A percentile compares a stretch with the other conserved stretches of the same genome.
These are phyloP conservation scores for Clonostachys rosea DNA, from an alignment of 2,329 filamentous ascomycete species.

Conservation along the genomic window DNA sequence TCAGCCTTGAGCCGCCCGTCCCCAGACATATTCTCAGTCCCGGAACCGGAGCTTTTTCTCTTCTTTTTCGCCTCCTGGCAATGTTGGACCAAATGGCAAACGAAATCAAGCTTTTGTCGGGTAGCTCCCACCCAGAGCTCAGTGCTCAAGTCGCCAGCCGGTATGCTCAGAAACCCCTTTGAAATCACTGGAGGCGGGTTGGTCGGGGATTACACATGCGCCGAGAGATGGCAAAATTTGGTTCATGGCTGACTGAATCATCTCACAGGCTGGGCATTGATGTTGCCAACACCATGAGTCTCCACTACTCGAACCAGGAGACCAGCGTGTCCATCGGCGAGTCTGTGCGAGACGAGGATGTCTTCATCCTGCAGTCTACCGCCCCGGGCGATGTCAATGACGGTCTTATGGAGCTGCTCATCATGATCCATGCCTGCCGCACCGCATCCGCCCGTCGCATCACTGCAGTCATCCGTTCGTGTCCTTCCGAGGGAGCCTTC, in stretches of 20 bases:
- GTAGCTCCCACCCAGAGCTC: conserved; percentile 42
- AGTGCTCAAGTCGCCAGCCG: conserved; percentile 38
- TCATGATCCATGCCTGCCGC: conserved; percentile 93
- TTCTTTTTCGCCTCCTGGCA: conserved; percentile 8
- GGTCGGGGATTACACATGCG: not conserved
- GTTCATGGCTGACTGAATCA: not conserved
- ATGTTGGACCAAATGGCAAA: conserved; percentile 43
- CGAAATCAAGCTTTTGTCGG: conserved; percentile 48
- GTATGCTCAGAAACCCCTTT: conserved; percentile 18
- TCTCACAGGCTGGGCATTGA: conserved; percentile 64
- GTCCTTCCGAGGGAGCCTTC: not conserved
- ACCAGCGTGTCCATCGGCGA: conserved; percentile 92
- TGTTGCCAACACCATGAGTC: conserved; percentile 72
- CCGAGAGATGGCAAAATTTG: not conserved
- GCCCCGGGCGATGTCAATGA: conserved; percentile 96
- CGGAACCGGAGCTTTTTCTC: not conserved
- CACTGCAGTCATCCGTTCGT: conserved; percentile 73
- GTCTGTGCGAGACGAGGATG: conserved; percentile 94
- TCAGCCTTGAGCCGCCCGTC: too few relatives aligned
- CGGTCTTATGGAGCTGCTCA: conserved; percentile 94
- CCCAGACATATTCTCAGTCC: too few relatives aligned
- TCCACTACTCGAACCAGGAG: conserved; percentile 85
- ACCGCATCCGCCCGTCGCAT: conserved; percentile 73
- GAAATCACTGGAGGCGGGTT: conserved; percentile 1
- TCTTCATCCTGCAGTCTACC: conserved; percentile 95